These are phyloP conservation scores for Podosphaera leucotricha DNA, from an alignment of 2,329 filamentous ascomycete species.

Conservation along the genomic window DNA sequence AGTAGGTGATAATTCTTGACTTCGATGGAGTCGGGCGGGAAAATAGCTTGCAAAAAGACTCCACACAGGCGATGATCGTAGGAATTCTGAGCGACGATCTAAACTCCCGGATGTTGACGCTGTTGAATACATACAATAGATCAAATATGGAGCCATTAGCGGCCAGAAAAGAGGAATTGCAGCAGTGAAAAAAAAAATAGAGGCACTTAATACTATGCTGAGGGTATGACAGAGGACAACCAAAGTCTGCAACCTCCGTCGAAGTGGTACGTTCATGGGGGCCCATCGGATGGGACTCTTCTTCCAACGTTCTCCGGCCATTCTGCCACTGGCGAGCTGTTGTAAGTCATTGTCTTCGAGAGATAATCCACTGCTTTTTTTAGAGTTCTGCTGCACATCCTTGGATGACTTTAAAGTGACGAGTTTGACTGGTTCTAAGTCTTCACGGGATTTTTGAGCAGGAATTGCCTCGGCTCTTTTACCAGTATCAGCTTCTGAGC, in stretches of 20 bases:
- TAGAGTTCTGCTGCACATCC: no score
- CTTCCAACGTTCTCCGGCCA: constrained; percentile 16
- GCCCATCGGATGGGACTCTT: constrained; percentile 51
- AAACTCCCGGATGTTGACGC: constrained; percentile 55
- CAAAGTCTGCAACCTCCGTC: constrained; percentile 52
- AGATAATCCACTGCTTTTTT: no score
- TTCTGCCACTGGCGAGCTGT: constrained; percentile 11
- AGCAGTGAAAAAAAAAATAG: constrained; percentile 74
- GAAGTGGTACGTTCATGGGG: constrained; percentile 49
- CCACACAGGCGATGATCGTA: constrained; percentile 58
- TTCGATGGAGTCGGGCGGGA: constrained; percentile 70
- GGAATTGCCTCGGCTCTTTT: no score
- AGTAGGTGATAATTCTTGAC: constrained; percentile 50
- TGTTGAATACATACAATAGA: constrained; percentile 63
- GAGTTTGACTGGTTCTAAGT: no score
- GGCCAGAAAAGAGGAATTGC: constrained; percentile 88
- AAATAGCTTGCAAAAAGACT: constrained; percentile 82
- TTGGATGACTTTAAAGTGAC: no score
- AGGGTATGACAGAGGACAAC: constrained; percentile 54
- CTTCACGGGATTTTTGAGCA: no score
- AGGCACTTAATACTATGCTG: constrained; percentile 44
- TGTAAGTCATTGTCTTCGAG: no score
- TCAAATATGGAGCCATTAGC: constrained; percentile 46
- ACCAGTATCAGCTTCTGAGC: no score
- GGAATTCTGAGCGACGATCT: constrained; percentile 46